Evolutionary conservation across 306 rosid species (phyloP).

Genomic region (Cucumis melo): DNA sequence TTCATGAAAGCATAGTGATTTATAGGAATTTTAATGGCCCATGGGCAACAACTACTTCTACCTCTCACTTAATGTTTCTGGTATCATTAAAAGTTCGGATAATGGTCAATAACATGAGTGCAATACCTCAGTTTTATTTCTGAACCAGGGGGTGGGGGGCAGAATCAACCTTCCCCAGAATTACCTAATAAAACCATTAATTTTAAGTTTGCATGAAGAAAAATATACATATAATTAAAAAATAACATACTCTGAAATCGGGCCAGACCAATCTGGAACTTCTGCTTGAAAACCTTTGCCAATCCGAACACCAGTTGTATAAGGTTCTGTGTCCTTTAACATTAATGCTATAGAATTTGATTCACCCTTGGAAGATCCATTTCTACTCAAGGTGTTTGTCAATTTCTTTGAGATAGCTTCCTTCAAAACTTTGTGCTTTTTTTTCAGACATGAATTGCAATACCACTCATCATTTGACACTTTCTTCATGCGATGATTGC

Average conservation of each 20-base stretch:
- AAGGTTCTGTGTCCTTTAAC: constrained; percentile 45
- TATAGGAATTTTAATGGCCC: background rate
- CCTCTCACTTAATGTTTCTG: background rate
- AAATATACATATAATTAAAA: background rate
- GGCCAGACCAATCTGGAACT: constrained; percentile 71
- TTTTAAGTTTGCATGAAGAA: constrained; percentile 1
- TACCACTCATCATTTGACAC: constrained; percentile 75
- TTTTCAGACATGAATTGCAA: constrained; percentile 63
- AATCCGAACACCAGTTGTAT: constrained; percentile 48
- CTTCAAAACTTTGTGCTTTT: constrained; percentile 42
- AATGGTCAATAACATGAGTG: too few relatives aligned
- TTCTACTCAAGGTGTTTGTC: constrained; percentile 26
- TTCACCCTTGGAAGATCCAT: constrained; percentile 33
- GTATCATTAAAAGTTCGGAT: background rate
- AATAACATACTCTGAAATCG: constrained; percentile 37
- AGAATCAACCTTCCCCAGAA: background rate
- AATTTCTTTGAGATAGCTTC: constrained; percentile 24
- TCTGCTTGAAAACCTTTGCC: constrained; percentile 97
- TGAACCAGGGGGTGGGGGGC: too few relatives aligned
- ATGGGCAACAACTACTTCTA: background rate
- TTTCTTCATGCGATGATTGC: constrained; percentile 41
- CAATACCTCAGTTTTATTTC: background rate
- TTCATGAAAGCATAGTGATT: background rate
- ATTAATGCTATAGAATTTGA: constrained; percentile 37
- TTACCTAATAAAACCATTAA: background rate